Base-by-base conservation (phyloP, 306 rosid species). In the Glycine latifolia region DNA sequence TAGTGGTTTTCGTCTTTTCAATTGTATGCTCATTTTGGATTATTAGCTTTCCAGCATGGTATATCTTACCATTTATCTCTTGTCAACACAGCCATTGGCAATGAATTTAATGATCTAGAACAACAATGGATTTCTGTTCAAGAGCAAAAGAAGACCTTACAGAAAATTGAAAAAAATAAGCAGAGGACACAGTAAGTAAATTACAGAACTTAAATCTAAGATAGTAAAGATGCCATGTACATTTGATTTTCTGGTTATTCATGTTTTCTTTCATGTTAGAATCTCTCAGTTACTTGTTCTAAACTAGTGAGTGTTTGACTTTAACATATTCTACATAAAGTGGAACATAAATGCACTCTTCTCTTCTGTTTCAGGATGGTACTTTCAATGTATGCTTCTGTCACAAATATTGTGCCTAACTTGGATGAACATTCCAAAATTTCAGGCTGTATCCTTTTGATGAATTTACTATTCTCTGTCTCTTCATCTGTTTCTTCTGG, bases 381-480 rank as follows among this genome's bases (percentile, higher is more conserved):
- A 83, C 97, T 91, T 80, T 88, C 98, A 7, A 90, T 92, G 96
- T 91, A 87, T 86, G 99, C 99, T 67, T 95, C 98, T 35, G 98
- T 95, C 74, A 91, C 99, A 41, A 87, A 87, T 75, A 85, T 92
- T 52, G 87, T 95, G 53, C 99, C 98, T 33, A 81, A 89, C 86
- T 76, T 92, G 86, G 90, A 91, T 56, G 91, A 93, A 47, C 84
- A 79, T 13, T 83, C 93, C 17, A 89, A 81, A 82, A 84, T 89
- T 66, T 87, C 90, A 84, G 99, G 99, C 79, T 90, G 99, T 95
- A 95, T 95, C 98, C 99, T 91, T 87, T 56, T 54, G 60, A 61
- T 20, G 62, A 70, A 62, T 68, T 76, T 67, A 81, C 79, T 76
- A 10, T 35, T 46, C 20, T 63, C 66, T 50, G 69, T 26, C 47